These are phyloP conservation scores for Rhododendron mucronatum DNA, from an alignment of 148 eudicot genomes.

Conservation along the genomic window DNA sequence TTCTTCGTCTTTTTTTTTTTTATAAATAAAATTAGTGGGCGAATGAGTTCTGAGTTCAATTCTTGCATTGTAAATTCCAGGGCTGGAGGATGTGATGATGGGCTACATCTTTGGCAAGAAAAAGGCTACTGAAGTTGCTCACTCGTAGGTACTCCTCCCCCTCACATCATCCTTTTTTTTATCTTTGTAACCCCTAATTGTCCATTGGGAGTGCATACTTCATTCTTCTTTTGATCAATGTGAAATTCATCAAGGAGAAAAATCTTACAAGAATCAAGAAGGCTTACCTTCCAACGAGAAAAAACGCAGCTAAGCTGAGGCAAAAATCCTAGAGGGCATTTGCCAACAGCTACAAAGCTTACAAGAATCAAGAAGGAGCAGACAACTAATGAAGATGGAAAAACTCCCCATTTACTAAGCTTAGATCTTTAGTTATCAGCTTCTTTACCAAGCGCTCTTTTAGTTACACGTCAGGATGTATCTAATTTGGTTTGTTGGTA, in stretches of 20 bases:
- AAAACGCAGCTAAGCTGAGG: background rate
- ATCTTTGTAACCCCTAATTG: background rate
- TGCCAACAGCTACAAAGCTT: background rate
- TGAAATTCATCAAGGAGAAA: too few relatives aligned
- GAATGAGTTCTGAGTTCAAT: background rate
- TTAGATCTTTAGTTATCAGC: background rate
- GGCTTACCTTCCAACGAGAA: background rate
- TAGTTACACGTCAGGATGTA: background rate
- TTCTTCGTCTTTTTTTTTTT: background rate
- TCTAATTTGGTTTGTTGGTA: background rate
- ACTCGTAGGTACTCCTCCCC: slow-evolving; percentile 62
- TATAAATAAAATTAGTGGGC: background rate
- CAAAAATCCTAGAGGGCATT: background rate
- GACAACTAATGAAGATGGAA: background rate
- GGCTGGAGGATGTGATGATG: slow-evolving; percentile 46
- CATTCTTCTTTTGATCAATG: background rate
- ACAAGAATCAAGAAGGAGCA: background rate
- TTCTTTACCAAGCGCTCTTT: background rate
- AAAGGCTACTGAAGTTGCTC: slow-evolving; percentile 87
- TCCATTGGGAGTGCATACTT: background rate
- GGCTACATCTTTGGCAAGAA: slow-evolving; percentile 66
- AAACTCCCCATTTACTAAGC: background rate
- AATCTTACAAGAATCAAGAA: background rate
- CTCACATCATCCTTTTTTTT: background rate
- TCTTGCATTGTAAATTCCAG: slow-evolving; percentile 14